Base-by-base conservation (phyloP, 2,329 filamentous ascomycete species). In the Monosporascus sp. region DNA sequence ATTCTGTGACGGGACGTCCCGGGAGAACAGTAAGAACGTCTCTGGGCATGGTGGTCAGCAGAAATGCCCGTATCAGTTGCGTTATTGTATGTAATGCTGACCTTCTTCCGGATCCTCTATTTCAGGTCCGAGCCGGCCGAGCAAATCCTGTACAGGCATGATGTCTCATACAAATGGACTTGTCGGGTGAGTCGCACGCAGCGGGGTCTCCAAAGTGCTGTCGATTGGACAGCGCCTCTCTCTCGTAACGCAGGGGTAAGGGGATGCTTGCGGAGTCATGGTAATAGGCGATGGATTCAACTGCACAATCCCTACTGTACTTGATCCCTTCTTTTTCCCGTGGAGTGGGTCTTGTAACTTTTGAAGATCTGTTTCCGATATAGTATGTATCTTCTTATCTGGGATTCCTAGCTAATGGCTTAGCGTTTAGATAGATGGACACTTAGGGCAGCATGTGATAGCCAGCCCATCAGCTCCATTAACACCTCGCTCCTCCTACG, bases 21-120 rank as follows among this genome's bases (percentile, higher is more conserved):
- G 85, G 44, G 90, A 87, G 75, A 96, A 97, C 52, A 97, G 79
- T 38, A 92, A 73, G 66, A 96, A 97, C 5, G 90, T 89, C 74
- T 97, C 93, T 96, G 68, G 7, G 24, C 3, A 43, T 43, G 40
- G 20, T 24, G 43, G 43, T 26, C 43, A 46, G 43, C 5, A 7
- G 14, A 31, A 46, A 14, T 6, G n/a, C 9, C 20, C 20, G 14
- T 11, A 18, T 31, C 20, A 28, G 43, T 14, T 35, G 5, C 31
- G 31, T 35, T 35, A 14, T 20, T 7, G 18, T 43, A 43, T 9
- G 14, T 15, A 53, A 38, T 52, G 56, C 56, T 57, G 59, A 71
- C 78, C 77, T 72, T 80, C 77, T 58, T 80, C 77, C 2, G 73
- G 66, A 56, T 80, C 78, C 24, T 74, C 66, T 49, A 80, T 68